Base-by-base conservation (phyloP, 306 rosid genomes). In the Oemleria cerasiformis region DNA sequence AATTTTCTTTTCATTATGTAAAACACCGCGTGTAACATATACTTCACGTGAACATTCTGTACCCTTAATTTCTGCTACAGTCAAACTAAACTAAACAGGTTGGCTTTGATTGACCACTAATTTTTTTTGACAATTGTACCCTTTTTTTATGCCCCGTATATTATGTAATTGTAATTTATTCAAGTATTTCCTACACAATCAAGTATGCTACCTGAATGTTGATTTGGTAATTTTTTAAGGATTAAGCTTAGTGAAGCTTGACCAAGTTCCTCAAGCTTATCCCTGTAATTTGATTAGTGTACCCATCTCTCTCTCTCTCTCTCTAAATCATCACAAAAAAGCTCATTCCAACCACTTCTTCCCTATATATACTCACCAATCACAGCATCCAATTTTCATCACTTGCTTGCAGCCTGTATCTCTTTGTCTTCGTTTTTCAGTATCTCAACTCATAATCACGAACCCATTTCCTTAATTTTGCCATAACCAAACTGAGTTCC, bases 311-410 rank as follows among this genome's bases (percentile, higher is more conserved):
- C 65, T n/a, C 30, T 59, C 15, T 20, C 5, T 17, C n/a, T 30
- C 40, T 69, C 65, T 23, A 0, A 39, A 13, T 19, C 23, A 39
- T 54, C 4, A 19, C 58, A 30, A 25, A 8, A 53, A 49, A 5
- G 13, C 21, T 20, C 14, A 17, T 20, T 68, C 39, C 44, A 1
- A 10, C 72, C 45, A 13, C 59, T 50, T 34, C 30, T 48, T 34
- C 14, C 72, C 49, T 62, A 50, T 50, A 78, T 60, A 68, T 44
- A 38, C 51, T 50, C 48, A 44, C 73, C 53, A 13, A 41, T n/a
- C 38, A 36, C 20, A 7, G 0, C 65, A 25, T 8, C 50, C 45
- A 39, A 23, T 17, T 50, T 57, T 43, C 8, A n/a, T 12, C 23
- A 19, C 3, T 53, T 7, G 23, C 58, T 53, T 53, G 20, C 36